Evolutionary conservation across 1,284 basidiomycete species (phyloP), one percentile per base, ranked within the genome.

Genomic region (Marasmius sp.): DNA sequence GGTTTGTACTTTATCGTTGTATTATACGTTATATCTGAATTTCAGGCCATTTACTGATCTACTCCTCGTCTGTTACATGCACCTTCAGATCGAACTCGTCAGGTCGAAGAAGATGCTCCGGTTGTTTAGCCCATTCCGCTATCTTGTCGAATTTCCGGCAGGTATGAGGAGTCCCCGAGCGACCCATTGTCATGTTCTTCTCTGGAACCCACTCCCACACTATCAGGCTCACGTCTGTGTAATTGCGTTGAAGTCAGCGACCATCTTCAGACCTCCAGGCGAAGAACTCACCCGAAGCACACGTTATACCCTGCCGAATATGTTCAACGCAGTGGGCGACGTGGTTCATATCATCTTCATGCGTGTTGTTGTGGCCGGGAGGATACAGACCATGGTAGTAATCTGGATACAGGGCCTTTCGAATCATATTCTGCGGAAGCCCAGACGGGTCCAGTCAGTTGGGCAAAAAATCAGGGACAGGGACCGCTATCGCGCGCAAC

Each of bases 241-340:
- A 20, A n/a, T n/a, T 18, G 27, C 48, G 48, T 10, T 16, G 5
- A 49, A 20, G 18, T 49, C 18, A 20, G 48, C 18, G 18, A 20
- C 48, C 48, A 27, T 12, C 48, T 20, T 20, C 48, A 48, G 61
- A 20, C 58, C 53, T 59, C 36, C 50, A 34, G 27, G 59, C 49
- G 53, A 62, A 27, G 51, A 51, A 49, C 27, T 64, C 59, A 61
- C 66, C 67, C 16, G 65, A 65, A 22, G 67, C 67, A 57, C 74
- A 75, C 66, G 72, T 71, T 14, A 75, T 64, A 10, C 70, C 68
- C 56, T 74, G 71, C 16, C 73, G 63, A 37, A 75, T 64, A 55
- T 64, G 66, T 39, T 72, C 72, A 20, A 74, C 58, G 57, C 74
- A 74, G 53, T 74, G 72, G 33, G 57, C 59, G 41, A 70, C 50